These are phyloP conservation scores for Capniomyces stellatus DNA, from an alignment of 371 early-diverging fungal species.

Conservation along the genomic window DNA sequence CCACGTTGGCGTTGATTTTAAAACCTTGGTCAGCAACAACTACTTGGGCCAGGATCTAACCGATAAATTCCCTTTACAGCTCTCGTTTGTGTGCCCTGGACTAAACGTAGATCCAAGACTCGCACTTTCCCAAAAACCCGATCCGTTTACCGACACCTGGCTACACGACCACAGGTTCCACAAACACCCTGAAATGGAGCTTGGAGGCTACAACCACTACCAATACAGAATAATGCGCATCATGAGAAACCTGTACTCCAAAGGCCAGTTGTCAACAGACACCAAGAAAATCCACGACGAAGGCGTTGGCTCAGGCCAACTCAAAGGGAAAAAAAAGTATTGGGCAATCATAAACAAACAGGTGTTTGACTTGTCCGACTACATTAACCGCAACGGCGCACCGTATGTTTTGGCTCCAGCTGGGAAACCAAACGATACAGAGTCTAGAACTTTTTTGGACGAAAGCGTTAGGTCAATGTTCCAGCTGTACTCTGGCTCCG, in stretches of 20 bases:
- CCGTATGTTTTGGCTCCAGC: constrained; percentile 28
- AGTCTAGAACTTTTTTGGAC: constrained; percentile 31
- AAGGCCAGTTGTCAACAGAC: constrained; percentile 41
- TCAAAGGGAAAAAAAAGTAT: constrained; percentile 28
- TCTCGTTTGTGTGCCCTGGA: constrained; percentile 33
- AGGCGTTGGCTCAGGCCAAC: constrained; percentile 25
- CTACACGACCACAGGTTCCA: constrained; percentile 37
- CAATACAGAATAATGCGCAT: constrained; percentile 38
- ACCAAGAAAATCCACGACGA: constrained; percentile 24
- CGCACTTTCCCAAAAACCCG: constrained; percentile 20
- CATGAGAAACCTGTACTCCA: constrained; percentile 39
- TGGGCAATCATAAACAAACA: constrained; percentile 48
- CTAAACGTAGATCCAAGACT: constrained; percentile 28
- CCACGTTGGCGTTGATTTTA: constrained; percentile 30
- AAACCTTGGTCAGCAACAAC: constrained; percentile 24
- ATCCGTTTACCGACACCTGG: constrained; percentile 22
- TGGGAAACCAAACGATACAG: constrained; percentile 47
- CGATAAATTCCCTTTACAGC: constrained; percentile 49
- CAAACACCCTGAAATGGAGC: constrained; percentile 23
- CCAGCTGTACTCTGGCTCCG: constrained; percentile 43
- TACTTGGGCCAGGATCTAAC: constrained; percentile 50
- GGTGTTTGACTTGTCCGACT: constrained; percentile 58
- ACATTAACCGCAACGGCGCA: constrained; percentile 33
- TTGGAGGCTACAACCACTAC: constrained; percentile 39
- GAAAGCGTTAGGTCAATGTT: constrained; percentile 42